Evolutionary conservation across 345 rosid species (phyloP).

Genomic region (Citrus medica): DNA sequence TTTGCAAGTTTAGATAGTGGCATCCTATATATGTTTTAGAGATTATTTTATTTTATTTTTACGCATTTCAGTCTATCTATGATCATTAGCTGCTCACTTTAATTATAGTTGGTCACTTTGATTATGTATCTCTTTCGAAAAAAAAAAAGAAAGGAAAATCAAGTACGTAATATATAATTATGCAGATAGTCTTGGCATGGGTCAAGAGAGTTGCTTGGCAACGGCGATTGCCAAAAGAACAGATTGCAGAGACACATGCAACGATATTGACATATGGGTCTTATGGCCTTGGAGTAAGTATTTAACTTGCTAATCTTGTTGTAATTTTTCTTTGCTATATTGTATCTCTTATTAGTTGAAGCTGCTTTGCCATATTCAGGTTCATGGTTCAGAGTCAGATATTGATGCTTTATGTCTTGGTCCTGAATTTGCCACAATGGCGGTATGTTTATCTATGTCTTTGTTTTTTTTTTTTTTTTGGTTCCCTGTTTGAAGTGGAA

Average conservation of each 20-base stretch:
- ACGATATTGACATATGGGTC: conserved; percentile 54
- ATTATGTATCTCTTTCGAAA: not conserved
- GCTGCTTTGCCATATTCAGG: conserved; percentile 25
- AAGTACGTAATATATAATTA: not conserved
- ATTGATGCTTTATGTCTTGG: conserved; percentile 55
- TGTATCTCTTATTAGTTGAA: not conserved
- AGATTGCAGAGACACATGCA: conserved; percentile 37
- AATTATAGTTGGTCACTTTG: not conserved
- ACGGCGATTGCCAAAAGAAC: conserved; percentile 34
- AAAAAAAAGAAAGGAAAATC: too few relatives aligned
- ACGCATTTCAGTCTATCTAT: not conserved
- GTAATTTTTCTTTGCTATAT: not conserved
- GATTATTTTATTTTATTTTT: not conserved
- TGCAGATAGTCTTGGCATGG: conserved; percentile 49
- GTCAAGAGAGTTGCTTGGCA: conserved; percentile 52
- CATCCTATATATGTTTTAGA: not conserved
- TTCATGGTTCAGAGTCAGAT: conserved; percentile 57
- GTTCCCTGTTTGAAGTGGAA: not conserved
- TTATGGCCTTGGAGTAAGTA: conserved; percentile 52
- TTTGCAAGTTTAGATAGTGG: not conserved
- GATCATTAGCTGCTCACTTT: not conserved
- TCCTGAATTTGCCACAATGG: conserved; percentile 50
- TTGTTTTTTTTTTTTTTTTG: not conserved
- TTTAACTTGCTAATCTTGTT: not conserved
- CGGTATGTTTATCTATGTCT: conserved; percentile 30